Conservation (phyloP, 441 rosid genomes). For the Sinapis alba region DNA sequence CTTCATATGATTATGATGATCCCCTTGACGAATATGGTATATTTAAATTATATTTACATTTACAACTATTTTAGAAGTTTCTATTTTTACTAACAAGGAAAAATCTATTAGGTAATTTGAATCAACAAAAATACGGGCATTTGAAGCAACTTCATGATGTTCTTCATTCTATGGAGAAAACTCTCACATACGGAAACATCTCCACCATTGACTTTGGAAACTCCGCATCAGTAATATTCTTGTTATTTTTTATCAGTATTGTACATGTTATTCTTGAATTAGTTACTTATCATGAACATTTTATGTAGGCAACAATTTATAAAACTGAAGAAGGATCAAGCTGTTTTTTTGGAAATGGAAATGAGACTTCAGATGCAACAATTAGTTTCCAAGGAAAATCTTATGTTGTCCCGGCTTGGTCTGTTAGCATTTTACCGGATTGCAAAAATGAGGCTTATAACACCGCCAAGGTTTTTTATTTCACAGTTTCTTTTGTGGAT, state of each 20-base stretch:
- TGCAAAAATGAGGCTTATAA: constrained; percentile 50
- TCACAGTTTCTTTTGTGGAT: background rate
- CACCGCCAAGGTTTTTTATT: constrained; percentile 56
- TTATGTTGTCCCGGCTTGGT: constrained; percentile 44
- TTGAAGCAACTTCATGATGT: background rate
- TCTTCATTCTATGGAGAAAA: background rate
- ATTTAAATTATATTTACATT: background rate
- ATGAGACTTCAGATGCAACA: too few species aligned
- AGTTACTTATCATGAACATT: background rate
- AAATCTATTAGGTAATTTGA: constrained; percentile 49
- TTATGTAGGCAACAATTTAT: constrained; percentile 16
- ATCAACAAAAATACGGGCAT: constrained; percentile 69
- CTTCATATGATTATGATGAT: constrained; percentile 68
- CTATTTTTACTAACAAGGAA: background rate
- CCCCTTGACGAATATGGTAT: constrained; percentile 77
- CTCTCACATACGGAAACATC: constrained; percentile 16
- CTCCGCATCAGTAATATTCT: constrained; percentile 35
- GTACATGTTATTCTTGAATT: background rate
- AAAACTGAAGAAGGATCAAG: constrained; percentile 43
- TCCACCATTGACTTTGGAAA: constrained; percentile 43
- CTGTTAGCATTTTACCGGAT: constrained; percentile 60
- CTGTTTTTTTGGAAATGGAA: constrained; percentile 60
- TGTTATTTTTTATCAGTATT: background rate
- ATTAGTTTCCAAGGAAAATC: constrained; percentile 41
- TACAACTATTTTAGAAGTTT: background rate